These are phyloP conservation scores for Simmondsia chinensis DNA, from an alignment of 148 eudicot genomes.

Conservation along the genomic window DNA sequence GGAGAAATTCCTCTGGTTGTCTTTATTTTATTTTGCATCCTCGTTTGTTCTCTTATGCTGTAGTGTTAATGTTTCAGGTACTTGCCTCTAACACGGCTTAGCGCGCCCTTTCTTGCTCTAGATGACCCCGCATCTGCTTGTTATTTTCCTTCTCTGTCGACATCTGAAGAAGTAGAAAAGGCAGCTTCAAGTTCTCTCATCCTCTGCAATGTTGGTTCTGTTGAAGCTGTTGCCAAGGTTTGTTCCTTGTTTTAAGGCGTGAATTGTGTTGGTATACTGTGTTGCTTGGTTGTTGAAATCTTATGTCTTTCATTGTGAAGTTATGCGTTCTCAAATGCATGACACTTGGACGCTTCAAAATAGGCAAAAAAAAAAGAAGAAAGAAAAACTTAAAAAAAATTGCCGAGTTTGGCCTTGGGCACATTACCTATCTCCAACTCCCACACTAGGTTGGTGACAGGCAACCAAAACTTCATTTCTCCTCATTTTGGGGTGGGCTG, in stretches of 20 bases:
- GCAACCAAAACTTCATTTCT: no score
- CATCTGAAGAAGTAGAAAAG: constrained; percentile 59
- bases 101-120: constrained; percentile 19
- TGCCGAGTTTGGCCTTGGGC: no score
- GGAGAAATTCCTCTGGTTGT: no score
- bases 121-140: constrained; percentile 19
- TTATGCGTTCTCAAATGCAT: no score
- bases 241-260: neutral
- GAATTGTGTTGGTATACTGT: neutral
- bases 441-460: no score
- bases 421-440: no score
- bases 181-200: constrained; percentile 49
- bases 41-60: constrained; percentile 6
- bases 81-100: constrained; percentile 64
- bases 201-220: constrained; percentile 57
- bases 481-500: no score
- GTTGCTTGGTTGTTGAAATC: constrained; percentile 1
- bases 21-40: no score
- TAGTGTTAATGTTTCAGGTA: constrained; percentile 42
- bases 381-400: no score
- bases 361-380: no score
- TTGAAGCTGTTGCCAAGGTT: constrained; percentile 85
- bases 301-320: neutral
- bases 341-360: no score
- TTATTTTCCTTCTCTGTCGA: constrained; percentile 62